Base-by-base conservation (phyloP, 2,329 filamentous ascomycete species). In the Paraphoma chrysanthemicola region DNA sequence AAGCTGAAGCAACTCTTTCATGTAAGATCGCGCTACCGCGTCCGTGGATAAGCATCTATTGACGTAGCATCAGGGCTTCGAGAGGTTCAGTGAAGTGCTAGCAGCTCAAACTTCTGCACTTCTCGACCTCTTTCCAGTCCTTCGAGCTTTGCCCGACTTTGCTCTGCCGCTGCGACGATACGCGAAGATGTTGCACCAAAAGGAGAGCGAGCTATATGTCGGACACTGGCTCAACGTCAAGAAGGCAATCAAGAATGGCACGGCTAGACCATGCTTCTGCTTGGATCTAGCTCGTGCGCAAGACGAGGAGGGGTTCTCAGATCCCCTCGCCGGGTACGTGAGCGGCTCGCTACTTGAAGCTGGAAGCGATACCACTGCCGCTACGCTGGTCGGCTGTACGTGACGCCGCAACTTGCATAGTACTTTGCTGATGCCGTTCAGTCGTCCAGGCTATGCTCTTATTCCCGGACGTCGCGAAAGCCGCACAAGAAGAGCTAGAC, bases 41-140 rank as follows among this genome's bases (percentile, higher is more conserved):
- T n/a, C 14, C 38, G 8, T 17, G 28, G 28, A 2, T 2, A 14
- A 39, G 6, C 14, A n/a, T 16, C 76, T 48, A 31, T 33, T 54
- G 10, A 56, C 12, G 39, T 1, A 4, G 1, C 12, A 65, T 0
- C 73, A 79, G 56, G 74, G 80, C 39, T 69, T 78, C 36, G 72
- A 72, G 7, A 74, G 79, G 44, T 81, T 82, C 39, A 73, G 76
- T 11, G 70, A 75, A n/a, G 66, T 82, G 43, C 78, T 75, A 49
- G 76, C 78, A 57, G 77, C 77, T 12, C 72, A 78, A 5, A 71
- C 73, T 0, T 80, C 82, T 0, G 77, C 78, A 0, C 54, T 84
- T 1, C 66, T 83, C 3, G 81, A 85, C 55, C 69, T 79, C 14
- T 84, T 78, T 51, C 83, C 83, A 0, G 50, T 80, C 0, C 60